Evolutionary conservation across 2,329 filamentous ascomycete species (phyloP).

Genomic region (Colletotrichum spinosum): DNA sequence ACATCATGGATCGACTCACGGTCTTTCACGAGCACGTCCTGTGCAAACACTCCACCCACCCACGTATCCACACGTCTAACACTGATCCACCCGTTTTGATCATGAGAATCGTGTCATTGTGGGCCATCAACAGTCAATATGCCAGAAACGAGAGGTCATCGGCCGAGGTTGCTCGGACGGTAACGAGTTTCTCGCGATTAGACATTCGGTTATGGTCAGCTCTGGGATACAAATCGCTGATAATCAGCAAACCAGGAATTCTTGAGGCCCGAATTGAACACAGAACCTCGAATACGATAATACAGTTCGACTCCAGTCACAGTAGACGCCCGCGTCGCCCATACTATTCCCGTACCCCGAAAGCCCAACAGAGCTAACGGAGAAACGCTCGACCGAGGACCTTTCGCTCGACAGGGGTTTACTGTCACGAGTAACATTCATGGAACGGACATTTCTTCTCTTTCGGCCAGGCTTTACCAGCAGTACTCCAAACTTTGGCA

Average conservation of each 20-base stretch:
- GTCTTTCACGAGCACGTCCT: slow-evolving; percentile 9
- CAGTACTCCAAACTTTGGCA: no score
- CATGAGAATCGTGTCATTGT: slow-evolving; percentile 20
- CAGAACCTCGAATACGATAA: not conserved
- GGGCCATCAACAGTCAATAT: slow-evolving; percentile 12
- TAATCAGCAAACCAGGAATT: no score
- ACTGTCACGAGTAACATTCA: slow-evolving; percentile 14
- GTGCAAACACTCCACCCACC: slow-evolving; percentile 26
- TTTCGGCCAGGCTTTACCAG: slow-evolving; percentile 8
- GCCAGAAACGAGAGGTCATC: slow-evolving; percentile 12
- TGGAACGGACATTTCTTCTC: slow-evolving; percentile 21
- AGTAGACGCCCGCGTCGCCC: not conserved
- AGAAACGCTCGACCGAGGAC: slow-evolving; percentile 29
- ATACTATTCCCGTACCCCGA: not conserved
- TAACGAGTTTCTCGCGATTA: not conserved
- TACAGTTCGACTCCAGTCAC: not conserved
- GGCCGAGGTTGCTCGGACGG: slow-evolving; percentile 17
- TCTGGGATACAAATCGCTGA: no score
- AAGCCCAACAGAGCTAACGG: slow-evolving; percentile 6
- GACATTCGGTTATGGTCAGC: no score
- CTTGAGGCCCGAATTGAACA: no score
- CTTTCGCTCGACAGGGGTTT: not conserved
- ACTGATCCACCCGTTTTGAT: slow-evolving; percentile 7
- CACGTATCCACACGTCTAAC: slow-evolving; percentile 29
- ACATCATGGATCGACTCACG: slow-evolving; percentile 23